Conservation (phyloP, 192 early-diverging fungal genomes). For the Gamsiella multidivaricata region DNA sequence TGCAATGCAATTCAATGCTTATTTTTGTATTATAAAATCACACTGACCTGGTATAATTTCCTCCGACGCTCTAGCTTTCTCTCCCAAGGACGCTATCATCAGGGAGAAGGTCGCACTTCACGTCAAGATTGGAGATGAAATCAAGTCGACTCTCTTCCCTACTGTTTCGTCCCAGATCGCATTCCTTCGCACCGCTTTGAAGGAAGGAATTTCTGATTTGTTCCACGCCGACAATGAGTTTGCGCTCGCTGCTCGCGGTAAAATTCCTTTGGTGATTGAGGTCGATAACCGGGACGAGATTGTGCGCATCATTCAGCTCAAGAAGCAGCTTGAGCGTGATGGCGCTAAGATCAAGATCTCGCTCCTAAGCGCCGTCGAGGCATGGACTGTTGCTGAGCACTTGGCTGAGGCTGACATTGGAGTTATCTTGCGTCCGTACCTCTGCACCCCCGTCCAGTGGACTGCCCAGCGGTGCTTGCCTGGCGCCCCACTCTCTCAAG, state of each 20-base stretch:
- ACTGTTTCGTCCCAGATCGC: conserved; percentile 66
- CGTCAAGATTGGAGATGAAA: conserved; percentile 63
- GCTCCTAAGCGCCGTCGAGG: conserved; percentile 75
- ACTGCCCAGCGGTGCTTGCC: conserved; percentile 69
- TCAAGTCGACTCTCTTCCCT: conserved; percentile 55
- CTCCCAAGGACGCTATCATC: conserved; percentile 53
- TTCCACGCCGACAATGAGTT: conserved; percentile 43
- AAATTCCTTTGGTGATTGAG: conserved; percentile 61
- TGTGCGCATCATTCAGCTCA: conserved; percentile 69
- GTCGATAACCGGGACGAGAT: conserved; percentile 74
- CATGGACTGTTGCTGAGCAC: conserved; percentile 69
- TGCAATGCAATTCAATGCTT: no score
- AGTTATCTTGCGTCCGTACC: conserved; percentile 72
- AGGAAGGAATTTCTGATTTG: conserved; percentile 43
- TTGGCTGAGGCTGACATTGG: conserved; percentile 65
- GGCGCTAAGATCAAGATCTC: conserved; percentile 58
- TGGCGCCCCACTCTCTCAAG: conserved; percentile 61
- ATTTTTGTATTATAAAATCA: no score
- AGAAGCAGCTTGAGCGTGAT: conserved; percentile 54
- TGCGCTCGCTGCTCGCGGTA: conserved; percentile 55
- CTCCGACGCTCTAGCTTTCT: conserved; percentile 20
- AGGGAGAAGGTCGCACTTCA: conserved; percentile 68
- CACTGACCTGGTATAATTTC: not conserved
- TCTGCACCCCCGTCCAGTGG: conserved; percentile 73
- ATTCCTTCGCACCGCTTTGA: conserved; percentile 56